Evolutionary conservation across 2,329 filamentous ascomycete genomes (phyloP).

Genomic region (Aspergillus melleus): DNA sequence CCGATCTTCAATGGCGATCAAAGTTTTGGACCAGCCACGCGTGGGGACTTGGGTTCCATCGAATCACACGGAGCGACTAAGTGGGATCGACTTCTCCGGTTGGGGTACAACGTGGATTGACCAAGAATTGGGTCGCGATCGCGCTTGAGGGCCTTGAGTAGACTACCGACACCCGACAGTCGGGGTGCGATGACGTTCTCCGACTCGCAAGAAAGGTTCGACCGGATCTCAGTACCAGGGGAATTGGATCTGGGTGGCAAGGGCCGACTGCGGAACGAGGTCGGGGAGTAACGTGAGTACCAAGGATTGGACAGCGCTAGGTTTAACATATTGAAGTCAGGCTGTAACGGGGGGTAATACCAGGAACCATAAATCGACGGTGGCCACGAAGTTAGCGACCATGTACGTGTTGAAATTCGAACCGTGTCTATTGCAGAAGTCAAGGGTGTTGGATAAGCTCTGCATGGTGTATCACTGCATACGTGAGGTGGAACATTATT

Average conservation of each 20-base stretch:
- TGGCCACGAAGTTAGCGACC: background rate
- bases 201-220: background rate
- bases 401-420: too few species aligned
- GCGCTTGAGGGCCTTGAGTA: background rate
- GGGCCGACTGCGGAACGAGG: background rate
- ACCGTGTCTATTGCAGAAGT: too few species aligned
- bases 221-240: background rate
- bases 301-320: background rate
- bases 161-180: background rate
- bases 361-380: background rate
- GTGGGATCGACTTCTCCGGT: background rate
- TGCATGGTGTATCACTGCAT: background rate
- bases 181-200: background rate
- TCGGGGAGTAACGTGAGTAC: background rate
- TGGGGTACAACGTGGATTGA: slow-evolving; percentile 2
- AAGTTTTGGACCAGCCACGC: background rate
- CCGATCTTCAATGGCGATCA: background rate
- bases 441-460: too few species aligned
- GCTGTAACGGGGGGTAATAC: background rate
- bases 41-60: background rate
- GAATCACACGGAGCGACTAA: background rate
- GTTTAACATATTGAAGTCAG: background rate
- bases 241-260: background rate
- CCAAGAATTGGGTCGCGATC: background rate
- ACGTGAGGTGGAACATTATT: too few species aligned